phyloP scores from a whole-genome alignment of 306 rosid species.

The Casuarina cunninghamiana region DNA sequence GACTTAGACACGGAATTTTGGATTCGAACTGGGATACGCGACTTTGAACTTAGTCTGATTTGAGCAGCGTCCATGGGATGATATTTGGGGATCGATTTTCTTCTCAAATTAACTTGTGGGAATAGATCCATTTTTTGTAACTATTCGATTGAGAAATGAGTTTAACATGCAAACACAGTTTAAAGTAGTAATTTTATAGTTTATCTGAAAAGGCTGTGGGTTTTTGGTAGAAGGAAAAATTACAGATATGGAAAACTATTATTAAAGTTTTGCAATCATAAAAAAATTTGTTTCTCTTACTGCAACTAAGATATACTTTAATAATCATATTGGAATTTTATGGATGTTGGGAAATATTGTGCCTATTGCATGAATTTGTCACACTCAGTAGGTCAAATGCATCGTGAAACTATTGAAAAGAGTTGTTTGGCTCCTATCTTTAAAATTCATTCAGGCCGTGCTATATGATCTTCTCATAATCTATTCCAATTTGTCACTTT shows the following conservation, averaged over 20 bases:
- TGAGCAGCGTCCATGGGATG: neutral
- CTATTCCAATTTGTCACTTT: conserved; percentile 20
- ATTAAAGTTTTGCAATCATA: neutral
- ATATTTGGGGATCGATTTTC: neutral
- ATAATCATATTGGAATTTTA: neutral
- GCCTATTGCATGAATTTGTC: neutral
- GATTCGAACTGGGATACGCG: neutral
- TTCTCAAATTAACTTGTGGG: neutral
- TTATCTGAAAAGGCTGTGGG: neutral
- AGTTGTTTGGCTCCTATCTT: neutral
- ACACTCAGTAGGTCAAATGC: too few relatives aligned
- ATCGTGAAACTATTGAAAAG: neutral
- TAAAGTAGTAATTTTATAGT: neutral
- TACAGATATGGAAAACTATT: neutral
- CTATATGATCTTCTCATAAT: conserved; percentile 5
- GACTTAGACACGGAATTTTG: neutral
- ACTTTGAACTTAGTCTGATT: neutral
- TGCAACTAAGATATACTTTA: neutral
- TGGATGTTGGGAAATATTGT: neutral
- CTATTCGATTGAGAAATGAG: neutral
- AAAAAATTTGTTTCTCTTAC: neutral
- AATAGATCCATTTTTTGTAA: neutral
- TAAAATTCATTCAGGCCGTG: neutral
- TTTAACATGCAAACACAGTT: neutral
- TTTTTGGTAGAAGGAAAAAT: neutral